phyloP scores from a whole-genome alignment of 305 asterid species.

The Fraxinus latifolia region DNA sequence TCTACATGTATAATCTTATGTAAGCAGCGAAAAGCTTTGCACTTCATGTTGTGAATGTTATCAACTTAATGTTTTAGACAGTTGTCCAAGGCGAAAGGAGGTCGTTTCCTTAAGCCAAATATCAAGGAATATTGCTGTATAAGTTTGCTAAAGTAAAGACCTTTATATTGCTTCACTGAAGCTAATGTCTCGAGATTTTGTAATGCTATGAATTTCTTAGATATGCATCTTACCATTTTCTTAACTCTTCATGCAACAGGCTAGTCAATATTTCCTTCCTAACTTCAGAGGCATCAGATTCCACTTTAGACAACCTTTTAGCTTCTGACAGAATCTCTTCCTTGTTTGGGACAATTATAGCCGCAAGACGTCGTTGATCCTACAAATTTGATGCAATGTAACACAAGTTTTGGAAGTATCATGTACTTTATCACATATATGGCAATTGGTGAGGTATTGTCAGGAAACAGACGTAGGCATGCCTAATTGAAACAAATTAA shows the following conservation, averaged over 20 bases:
- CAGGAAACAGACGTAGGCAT: not conserved
- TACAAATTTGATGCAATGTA: constrained; percentile 22
- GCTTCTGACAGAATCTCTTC: constrained; percentile 67
- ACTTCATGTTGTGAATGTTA: not conserved
- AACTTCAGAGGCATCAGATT: constrained; percentile 55
- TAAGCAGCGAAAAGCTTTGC: not conserved
- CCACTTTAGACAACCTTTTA: constrained; percentile 50
- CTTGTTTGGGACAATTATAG: constrained; percentile 77
- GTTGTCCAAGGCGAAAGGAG: not conserved
- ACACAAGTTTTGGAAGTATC: constrained; percentile 7
- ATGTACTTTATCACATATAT: not conserved
- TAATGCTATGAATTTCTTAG: constrained; percentile 1
- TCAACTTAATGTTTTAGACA: not conserved
- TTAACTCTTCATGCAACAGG: constrained; percentile 60
- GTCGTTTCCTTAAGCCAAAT: not conserved
- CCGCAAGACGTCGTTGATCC: constrained; percentile 93
- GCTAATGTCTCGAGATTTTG: not conserved
- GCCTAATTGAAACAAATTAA: not conserved
- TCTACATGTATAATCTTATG: not conserved
- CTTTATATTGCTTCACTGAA: not conserved
- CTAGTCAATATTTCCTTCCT: constrained; percentile 50
- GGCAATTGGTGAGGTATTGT: not conserved
- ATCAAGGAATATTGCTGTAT: not conserved
- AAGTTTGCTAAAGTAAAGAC: not conserved
- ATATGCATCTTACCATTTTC: constrained; percentile 53